phyloP scores from a whole-genome alignment of 2,329 filamentous ascomycete species.

The Fonsecaea monophora region DNA sequence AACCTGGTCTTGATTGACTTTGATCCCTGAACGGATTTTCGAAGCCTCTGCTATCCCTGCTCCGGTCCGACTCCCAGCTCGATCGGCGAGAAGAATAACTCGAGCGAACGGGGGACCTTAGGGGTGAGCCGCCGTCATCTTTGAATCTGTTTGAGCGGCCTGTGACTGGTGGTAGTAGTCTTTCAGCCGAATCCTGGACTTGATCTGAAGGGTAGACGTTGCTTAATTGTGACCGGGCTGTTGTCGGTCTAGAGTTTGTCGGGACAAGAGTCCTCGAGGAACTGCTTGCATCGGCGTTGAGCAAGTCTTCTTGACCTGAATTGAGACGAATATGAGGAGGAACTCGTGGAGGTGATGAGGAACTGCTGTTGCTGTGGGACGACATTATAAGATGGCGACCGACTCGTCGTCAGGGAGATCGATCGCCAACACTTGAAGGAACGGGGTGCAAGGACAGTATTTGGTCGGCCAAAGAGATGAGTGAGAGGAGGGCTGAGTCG shows the following conservation, averaged over 20 bases:
- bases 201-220: slow-evolving; percentile 40
- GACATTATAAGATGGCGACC: slow-evolving; percentile 38
- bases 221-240: slow-evolving; percentile 25
- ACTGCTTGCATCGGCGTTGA: slow-evolving; percentile 40
- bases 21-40: slow-evolving; percentile 67
- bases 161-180: slow-evolving; percentile 39
- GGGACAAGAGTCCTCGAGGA: slow-evolving; percentile 35
- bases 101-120: slow-evolving; percentile 58
- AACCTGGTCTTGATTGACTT: slow-evolving; percentile 60
- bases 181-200: slow-evolving; percentile 36
- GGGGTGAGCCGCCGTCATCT: slow-evolving; percentile 58
- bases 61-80: slow-evolving; percentile 69
- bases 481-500: slow-evolving; percentile 11
- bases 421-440: slow-evolving; percentile 29
- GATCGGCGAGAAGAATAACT: slow-evolving; percentile 66
- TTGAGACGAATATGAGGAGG: slow-evolving; percentile 70
- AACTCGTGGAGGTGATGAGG: slow-evolving; percentile 36
- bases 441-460: slow-evolving; percentile 14
- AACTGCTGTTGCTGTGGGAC: slow-evolving; percentile 37
- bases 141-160: slow-evolving; percentile 44
- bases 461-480: slow-evolving; percentile 16
- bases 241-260: slow-evolving; percentile 25
- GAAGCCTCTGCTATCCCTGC: slow-evolving; percentile 59
- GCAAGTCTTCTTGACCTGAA: slow-evolving; percentile 63
- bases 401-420: slow-evolving; percentile 39